Percentiles rank a stretch among this genome's conserved stretches.
These are phyloP conservation scores for Lodderomyces margitis DNA, from an alignment of 1,139 yeast species.

Conservation along the genomic window DNA sequence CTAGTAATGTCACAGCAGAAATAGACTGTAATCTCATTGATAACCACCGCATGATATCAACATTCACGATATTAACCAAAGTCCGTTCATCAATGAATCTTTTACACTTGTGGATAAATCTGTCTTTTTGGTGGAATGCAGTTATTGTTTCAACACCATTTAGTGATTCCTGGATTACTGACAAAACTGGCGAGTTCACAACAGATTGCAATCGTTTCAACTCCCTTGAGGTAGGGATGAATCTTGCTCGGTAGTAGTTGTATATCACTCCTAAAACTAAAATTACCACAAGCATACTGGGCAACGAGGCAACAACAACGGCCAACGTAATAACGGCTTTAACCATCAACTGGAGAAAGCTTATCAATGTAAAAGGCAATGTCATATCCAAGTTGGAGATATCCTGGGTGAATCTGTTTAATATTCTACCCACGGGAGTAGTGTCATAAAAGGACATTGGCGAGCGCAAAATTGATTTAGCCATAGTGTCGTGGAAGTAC, in stretches of 20 bases:
- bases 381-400: conserved; percentile 81
- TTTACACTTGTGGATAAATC: conserved; percentile 38
- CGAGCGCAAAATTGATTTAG: conserved; percentile 33
- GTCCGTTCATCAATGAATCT: conserved; percentile 30
- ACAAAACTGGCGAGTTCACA: conserved; percentile 38
- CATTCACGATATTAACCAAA: conserved; percentile 44
- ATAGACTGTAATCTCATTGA: conserved; percentile 58
- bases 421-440: conserved; percentile 59
- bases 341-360: conserved; percentile 48
- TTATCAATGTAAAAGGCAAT: conserved; percentile 55
- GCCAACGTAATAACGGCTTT: conserved; percentile 68
- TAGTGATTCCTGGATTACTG: conserved; percentile 73
- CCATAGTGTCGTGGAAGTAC: conserved; percentile 39
- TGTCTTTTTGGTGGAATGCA: conserved; percentile 50
- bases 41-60: conserved; percentile 73
- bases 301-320: conserved; percentile 65
- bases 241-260: conserved; percentile 48
- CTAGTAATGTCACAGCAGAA: conserved; percentile 46
- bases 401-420: conserved; percentile 72
- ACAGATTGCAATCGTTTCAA: conserved; percentile 42
- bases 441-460: conserved; percentile 61
- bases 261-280: conserved; percentile 49
- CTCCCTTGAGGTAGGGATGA: conserved; percentile 35
- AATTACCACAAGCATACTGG: conserved; percentile 35
- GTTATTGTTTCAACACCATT: conserved; percentile 71